Percentiles rank a stretch among this genome's conserved stretches.
Conservation (phyloP, 2,329 filamentous ascomycete species). For the Colletotrichum sojae region DNA sequence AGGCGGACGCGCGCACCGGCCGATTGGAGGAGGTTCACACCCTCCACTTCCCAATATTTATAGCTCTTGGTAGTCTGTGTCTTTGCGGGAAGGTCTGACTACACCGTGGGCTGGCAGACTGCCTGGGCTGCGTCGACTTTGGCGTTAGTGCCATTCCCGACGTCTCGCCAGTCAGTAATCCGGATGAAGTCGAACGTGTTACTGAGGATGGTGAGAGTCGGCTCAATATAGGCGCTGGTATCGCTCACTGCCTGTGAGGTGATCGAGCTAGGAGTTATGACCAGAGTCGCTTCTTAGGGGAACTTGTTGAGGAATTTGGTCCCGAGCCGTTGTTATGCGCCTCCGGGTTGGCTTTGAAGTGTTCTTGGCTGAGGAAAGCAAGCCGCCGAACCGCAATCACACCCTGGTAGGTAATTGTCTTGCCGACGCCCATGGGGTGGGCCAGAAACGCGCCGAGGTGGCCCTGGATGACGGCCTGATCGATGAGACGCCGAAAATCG, state of each 20-base stretch:
- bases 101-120: neutral
- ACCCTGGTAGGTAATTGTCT: neutral
- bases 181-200: neutral
- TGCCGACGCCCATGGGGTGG: no score
- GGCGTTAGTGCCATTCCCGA: neutral
- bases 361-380: constrained; percentile 4
- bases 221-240: neutral
- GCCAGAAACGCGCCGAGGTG: no score
- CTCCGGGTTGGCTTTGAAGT: neutral
- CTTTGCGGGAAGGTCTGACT: constrained; percentile 1
- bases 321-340: constrained; percentile 3
- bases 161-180: neutral
- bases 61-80: neutral
- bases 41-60: neutral
- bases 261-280: neutral
- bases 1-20: neutral
- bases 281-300: neutral
- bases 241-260: neutral
- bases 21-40: constrained; percentile 1
- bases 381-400: constrained; percentile 1
- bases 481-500: no score
- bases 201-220: neutral
- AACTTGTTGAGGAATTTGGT: constrained; percentile 7
- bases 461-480: no score
- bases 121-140: constrained; percentile 4